Base-by-base conservation (phyloP, 352 stramenopile genomes). In the Thalassiosira mediterranea region DNA sequence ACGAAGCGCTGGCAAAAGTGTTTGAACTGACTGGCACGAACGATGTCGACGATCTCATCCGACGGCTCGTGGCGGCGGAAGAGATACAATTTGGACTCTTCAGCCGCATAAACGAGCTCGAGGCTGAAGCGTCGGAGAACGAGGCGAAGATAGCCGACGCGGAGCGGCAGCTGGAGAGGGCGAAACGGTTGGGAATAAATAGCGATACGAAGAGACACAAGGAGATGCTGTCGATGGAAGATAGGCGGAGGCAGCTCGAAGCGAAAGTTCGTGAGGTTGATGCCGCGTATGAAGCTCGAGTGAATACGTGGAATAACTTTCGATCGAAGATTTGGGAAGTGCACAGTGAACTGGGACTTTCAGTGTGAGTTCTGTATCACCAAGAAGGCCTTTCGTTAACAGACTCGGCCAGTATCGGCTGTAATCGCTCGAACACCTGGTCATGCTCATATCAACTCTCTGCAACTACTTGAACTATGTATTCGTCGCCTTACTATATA, bases 1-100 rank as follows among this genome's bases (percentile, higher is more conserved):
- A 64, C 28, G 54, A 64, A 32, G 54, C 31, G 47, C 29, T 64
- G 42, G 34, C 34, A 11, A 64, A 64, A 32, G 54, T 64, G 11
- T 49, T 49, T 10, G 10, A 52, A 17, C 34, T 64, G 11, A 52
- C 54, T 23, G 54, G 32, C n/a, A 51, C 48, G 2, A 21, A 64
- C 15, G 26, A 64, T 19, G 34, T 13, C 8, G 54, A 64, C 47
- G 3, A 5, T 29, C 15, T 64, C 5, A 52, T 64, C n/a, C 2
- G 29, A 17, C 28, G 47, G 28, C 7, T 64, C 2, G 32, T 44
- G 8, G 1, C 19, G 28, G 23, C 28, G 3, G 54, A 64, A 28
- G 54, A 64, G 7, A 2, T 3, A 29, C 42, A 51, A 15, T 51
- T 29, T 32, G 37, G 15, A 3, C 34, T 17, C 3, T 64, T 64